Conservation (phyloP, 768 basidiomycete genomes). For the Hortiboletus flavorubellus region DNA sequence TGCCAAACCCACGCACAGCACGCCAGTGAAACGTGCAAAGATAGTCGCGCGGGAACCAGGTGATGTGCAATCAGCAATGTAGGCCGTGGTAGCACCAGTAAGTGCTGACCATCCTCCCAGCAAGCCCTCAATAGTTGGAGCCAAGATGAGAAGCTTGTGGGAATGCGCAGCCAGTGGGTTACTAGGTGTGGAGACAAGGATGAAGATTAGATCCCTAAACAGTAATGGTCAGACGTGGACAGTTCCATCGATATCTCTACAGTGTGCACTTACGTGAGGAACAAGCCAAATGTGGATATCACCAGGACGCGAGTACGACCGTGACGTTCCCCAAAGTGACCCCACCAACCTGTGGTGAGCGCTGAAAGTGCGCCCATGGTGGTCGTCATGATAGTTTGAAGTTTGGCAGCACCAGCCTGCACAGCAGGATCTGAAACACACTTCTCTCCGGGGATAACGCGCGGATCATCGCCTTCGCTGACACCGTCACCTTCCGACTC, state of each 20-base stretch:
- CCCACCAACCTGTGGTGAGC: constrained; percentile 86
- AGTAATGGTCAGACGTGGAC: constrained; percentile 1
- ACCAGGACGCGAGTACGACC: constrained; percentile 77
- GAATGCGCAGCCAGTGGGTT: constrained; percentile 60
- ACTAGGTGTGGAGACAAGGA: constrained; percentile 69
- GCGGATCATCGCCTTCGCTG: constrained; percentile 38
- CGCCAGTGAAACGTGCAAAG: constrained; percentile 67
- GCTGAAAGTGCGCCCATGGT: constrained; percentile 78
- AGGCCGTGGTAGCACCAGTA: constrained; percentile 62
- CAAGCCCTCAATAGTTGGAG: constrained; percentile 76
- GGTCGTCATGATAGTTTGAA: constrained; percentile 77
- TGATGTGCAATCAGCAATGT: constrained; percentile 77
- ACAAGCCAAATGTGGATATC: constrained; percentile 61
- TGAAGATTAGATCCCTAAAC: constrained; percentile 70
- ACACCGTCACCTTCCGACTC: constrained; percentile 27
- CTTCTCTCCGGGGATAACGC: constrained; percentile 33
- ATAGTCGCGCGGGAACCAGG: constrained; percentile 72
- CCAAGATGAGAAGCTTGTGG: constrained; percentile 71
- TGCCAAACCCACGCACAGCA: constrained; percentile 74
- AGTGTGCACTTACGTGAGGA: constrained; percentile 61
- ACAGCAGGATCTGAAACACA: constrained; percentile 54
- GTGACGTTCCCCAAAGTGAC: constrained; percentile 67
- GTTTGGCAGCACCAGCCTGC: constrained; percentile 62
- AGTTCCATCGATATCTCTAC: background rate
- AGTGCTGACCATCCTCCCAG: constrained; percentile 75